phyloP scores from a whole-genome alignment of 2,329 filamentous ascomycete species.

The Aspergillus calidoustus region DNA sequence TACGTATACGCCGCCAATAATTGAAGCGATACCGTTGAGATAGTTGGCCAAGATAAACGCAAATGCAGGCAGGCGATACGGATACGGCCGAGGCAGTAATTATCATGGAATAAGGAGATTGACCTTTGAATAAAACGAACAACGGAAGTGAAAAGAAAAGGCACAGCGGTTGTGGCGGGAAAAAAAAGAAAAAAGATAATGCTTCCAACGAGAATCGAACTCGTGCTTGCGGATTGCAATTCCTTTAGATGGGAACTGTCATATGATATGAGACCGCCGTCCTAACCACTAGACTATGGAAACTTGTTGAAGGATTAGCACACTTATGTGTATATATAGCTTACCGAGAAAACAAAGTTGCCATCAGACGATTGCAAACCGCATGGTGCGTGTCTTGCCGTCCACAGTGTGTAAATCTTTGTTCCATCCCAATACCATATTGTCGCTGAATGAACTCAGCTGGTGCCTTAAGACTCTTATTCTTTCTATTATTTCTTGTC shows the following conservation, averaged over 20 bases:
- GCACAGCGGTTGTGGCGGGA: background rate
- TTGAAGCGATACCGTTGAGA: background rate
- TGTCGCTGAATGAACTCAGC: too few relatives aligned
- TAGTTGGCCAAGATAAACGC: background rate
- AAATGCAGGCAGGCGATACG: background rate
- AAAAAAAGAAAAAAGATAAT: constrained; percentile 12
- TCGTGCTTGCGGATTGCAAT: constrained; percentile 22
- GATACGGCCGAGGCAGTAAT: background rate
- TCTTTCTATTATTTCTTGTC: too few relatives aligned
- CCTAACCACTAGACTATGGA: constrained; percentile 23
- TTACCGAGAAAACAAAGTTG: too few relatives aligned
- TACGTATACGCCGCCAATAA: background rate
- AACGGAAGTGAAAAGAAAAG: background rate
- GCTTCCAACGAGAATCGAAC: constrained; percentile 23
- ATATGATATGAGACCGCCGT: constrained; percentile 22
- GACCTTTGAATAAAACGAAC: background rate
- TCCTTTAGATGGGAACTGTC: constrained; percentile 18
- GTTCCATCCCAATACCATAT: too few relatives aligned
- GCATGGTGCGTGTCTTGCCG: too few relatives aligned
- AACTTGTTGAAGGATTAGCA: constrained; percentile 1
- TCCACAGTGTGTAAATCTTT: too few relatives aligned
- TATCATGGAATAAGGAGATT: background rate
- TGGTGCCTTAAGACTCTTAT: too few relatives aligned
- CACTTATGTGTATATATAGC: background rate
- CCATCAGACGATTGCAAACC: too few relatives aligned